These are phyloP conservation scores for Russula compacta DNA, from an alignment of 768 basidiomycete genomes.

Conservation along the genomic window DNA sequence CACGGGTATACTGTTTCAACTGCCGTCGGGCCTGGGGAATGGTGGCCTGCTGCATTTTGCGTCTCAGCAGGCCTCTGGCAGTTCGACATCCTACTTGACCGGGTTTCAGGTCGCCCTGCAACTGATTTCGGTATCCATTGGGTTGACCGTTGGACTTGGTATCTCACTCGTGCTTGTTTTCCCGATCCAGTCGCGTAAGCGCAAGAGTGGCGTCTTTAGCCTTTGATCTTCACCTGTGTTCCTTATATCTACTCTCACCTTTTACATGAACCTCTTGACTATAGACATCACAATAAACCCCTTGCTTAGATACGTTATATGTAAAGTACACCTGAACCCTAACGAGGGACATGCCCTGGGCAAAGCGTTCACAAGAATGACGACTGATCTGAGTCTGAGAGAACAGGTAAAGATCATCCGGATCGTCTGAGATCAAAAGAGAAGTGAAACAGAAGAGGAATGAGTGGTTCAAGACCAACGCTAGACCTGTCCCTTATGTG, in stretches of 20 bases:
- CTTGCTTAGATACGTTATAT: too few species aligned
- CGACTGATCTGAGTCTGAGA: too few species aligned
- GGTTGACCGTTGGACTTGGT: slow-evolving; percentile 71
- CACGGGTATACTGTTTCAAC: slow-evolving; percentile 76
- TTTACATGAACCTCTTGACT: too few species aligned
- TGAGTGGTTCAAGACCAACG: too few species aligned
- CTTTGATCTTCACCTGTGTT: slow-evolving; percentile 28
- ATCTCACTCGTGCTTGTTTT: slow-evolving; percentile 59
- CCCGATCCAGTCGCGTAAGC: slow-evolving; percentile 48
- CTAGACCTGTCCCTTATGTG: too few species aligned
- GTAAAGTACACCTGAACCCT: too few species aligned
- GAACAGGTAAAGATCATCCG: too few species aligned
- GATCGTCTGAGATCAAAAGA: too few species aligned
- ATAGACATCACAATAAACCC: neutral
- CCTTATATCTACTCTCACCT: neutral
- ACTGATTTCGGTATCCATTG: slow-evolving; percentile 69
- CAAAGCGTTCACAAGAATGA: too few species aligned
- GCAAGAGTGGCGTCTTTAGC: slow-evolving; percentile 57
- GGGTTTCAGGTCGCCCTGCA: slow-evolving; percentile 72
- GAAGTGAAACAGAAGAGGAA: too few species aligned
- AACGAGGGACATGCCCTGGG: too few species aligned
- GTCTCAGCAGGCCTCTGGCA: slow-evolving; percentile 43
- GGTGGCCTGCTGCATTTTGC: slow-evolving; percentile 73
- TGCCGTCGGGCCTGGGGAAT: slow-evolving; percentile 72
- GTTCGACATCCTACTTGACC: slow-evolving; percentile 46